These are phyloP conservation scores for Vaccinium corymbosum DNA, from an alignment of 148 eudicot genomes.

Conservation along the genomic window DNA sequence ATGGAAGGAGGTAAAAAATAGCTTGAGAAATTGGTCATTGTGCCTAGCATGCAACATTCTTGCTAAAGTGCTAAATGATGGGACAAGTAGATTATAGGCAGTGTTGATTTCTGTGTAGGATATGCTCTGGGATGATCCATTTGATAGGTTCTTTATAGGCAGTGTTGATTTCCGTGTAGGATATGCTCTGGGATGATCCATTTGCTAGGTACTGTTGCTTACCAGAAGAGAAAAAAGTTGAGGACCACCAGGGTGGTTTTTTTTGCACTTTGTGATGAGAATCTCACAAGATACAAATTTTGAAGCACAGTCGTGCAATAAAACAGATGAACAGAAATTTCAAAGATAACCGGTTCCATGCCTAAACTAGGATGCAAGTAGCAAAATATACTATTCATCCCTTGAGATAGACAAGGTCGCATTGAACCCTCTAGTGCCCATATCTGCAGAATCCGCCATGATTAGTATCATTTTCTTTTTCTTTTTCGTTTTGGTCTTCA, in stretches of 20 bases:
- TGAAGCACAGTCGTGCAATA: neutral
- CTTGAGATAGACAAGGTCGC: conserved; percentile 30
- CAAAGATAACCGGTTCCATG: neutral
- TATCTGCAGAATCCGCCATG: no score
- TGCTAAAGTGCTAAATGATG: neutral
- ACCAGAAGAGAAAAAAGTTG: neutral
- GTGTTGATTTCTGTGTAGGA: neutral
- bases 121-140: neutral
- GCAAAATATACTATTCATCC: conserved; percentile 48
- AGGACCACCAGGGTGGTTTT: neutral
- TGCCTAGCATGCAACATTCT: no score
- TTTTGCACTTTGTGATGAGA: neutral
- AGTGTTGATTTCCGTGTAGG: neutral
- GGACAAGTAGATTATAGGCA: neutral
- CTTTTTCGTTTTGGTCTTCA: no score
- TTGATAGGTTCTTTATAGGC: neutral
- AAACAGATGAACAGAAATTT: neutral
- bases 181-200: neutral
- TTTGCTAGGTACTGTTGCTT: neutral
- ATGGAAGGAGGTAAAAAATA: no score
- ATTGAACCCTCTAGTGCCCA: no score
- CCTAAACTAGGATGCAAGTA: conserved; percentile 40
- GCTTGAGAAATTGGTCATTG: no score
- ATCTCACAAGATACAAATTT: neutral
- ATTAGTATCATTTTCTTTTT: no score